Base-by-base conservation (phyloP, 202 grass and related monocot genomes). In the Setaria viridis region DNA sequence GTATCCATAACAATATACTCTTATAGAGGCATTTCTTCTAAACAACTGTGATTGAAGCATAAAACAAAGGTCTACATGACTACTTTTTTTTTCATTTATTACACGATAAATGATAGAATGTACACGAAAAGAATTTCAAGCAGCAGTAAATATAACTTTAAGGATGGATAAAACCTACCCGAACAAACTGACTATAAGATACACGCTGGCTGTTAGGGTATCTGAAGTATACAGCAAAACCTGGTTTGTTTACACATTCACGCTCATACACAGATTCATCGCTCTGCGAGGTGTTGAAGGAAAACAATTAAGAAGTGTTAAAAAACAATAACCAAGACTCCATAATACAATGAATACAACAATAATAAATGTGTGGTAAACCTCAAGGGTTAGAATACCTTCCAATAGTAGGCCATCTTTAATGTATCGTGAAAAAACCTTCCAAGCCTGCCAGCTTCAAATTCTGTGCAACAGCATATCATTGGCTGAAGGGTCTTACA, bases 391-490 rank as follows among this genome's bases (percentile, higher is more conserved):
- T 42, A 84, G 73, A 83, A 64, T 96, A 99, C 97, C 93, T 99
- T 99, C 97, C 97, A 99, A 85, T 93, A 82, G 80, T 96, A 99
- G 35, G 94, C 97, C 90, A 94, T 92, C 89, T 92, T 99, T 67
- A 99, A 81, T 78, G 97, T 99, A 89, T 99, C 97, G 53, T 92
- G 90, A 80, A 99, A 76, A 82, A 99, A 99, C 81, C 93, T 90
- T 88, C 97, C 97, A 74, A 99, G 91, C 77, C 97, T 92, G 7
- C 93, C 93, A 49, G 97, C 97, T 84, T 99, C 97, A 80, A 88
- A 95, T 89, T 99, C 97, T 62, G 97, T 99, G 79, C 97, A 99
- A 62, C 91, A 94, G 85, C 94, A 99, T 80, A 99, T 94, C 94
- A 99, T 96, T 74, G 97, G 97, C 65, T 99, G 97, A 69, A 99